Conservation (phyloP, 352 stramenopile genomes). For the Poterioochromonas sp. region DNA sequence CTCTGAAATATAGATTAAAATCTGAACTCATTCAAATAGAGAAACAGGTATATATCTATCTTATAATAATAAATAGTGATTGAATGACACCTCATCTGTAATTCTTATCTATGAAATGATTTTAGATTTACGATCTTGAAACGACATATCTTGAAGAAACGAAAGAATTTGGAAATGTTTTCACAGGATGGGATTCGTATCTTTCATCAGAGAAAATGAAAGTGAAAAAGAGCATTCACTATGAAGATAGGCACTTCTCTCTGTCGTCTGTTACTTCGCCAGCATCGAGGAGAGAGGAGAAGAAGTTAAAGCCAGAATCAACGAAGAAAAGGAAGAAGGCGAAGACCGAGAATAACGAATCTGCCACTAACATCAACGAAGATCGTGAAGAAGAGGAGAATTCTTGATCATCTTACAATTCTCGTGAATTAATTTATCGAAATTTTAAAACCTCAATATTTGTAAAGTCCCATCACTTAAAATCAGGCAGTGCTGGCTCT, state of each 20-base stretch:
- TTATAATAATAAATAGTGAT: neutral
- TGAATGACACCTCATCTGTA: neutral
- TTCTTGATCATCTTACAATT: too few relatives aligned
- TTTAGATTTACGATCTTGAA: constrained; percentile 34
- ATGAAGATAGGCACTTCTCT: constrained; percentile 30
- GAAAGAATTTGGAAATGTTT: constrained; percentile 35
- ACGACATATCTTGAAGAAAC: constrained; percentile 33
- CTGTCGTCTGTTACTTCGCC: constrained; percentile 33
- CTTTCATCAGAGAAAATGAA: constrained; percentile 4
- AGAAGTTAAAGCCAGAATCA: too few relatives aligned
- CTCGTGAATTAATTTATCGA: too few relatives aligned
- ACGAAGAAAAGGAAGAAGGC: too few relatives aligned
- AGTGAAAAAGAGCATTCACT: neutral
- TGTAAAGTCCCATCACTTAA: too few relatives aligned
- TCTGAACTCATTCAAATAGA: neutral
- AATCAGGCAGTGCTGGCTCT: too few relatives aligned
- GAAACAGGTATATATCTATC: neutral
- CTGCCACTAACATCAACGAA: too few relatives aligned
- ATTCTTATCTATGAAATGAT: neutral
- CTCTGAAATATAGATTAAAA: neutral
- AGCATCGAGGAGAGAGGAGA: constrained; percentile 26
- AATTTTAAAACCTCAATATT: too few relatives aligned
- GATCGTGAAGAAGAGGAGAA: too few relatives aligned
- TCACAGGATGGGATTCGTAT: constrained; percentile 26
- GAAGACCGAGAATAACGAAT: too few relatives aligned